Conservation (phyloP, 805 yeast genomes). For the Starmerella stellata region DNA sequence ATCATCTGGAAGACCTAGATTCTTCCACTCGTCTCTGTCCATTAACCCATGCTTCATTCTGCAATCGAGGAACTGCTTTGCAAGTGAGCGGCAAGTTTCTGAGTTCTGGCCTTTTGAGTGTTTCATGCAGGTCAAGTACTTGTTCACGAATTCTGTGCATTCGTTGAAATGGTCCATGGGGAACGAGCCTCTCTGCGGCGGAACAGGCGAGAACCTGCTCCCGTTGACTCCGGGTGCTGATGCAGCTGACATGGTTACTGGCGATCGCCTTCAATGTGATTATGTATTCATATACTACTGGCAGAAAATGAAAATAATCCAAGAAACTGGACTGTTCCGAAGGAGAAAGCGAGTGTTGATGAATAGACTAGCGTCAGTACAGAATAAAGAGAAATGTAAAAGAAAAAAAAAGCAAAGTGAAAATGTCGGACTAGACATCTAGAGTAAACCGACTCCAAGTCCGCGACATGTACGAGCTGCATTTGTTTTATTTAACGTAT, state of each 20-base stretch:
- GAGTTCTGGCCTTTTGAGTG: conserved; percentile 68
- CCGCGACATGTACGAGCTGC: no score
- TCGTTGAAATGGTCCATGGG: conserved; percentile 83
- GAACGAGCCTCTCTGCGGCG: conserved; percentile 93
- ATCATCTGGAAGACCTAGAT: conserved; percentile 30
- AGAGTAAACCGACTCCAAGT: no score
- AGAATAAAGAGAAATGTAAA: no score
- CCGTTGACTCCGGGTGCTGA: conserved; percentile 20
- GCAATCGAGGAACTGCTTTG: conserved; percentile 65
- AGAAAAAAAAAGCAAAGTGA: no score
- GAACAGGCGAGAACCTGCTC: conserved; percentile 39
- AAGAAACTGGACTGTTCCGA: no score
- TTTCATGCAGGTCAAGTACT: conserved; percentile 62
- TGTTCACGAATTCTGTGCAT: conserved; percentile 56
- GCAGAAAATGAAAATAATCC: no score
- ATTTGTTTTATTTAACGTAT: no score
- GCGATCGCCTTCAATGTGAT: no score
- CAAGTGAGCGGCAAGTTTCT: conserved; percentile 71
- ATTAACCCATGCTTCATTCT: conserved; percentile 66
- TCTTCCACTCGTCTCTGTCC: conserved; percentile 41
- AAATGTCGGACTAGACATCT: no score
- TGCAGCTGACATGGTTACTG: conserved; percentile 21
- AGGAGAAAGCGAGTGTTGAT: no score
- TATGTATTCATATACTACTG: no score
- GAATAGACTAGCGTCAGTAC: no score